Evolutionary conservation across 176 grass and related monocot genomes (phyloP).

Genomic region (Aechmea fasciata): DNA sequence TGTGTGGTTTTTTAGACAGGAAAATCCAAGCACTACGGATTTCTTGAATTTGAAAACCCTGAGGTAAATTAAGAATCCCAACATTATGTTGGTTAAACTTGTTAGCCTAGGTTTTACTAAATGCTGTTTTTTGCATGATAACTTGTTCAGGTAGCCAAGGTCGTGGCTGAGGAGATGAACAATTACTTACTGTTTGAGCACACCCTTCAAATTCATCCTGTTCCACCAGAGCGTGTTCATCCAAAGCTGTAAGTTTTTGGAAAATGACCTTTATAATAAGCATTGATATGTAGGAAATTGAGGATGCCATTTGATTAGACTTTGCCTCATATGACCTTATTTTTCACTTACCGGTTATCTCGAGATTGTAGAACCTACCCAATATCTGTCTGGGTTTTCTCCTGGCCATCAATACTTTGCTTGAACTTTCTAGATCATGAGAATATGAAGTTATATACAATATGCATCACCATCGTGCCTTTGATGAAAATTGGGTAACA

Average conservation of each 20-base stretch:
- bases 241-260: constrained; percentile 52
- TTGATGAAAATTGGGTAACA: background rate
- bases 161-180: constrained; percentile 85
- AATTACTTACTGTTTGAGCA: constrained; percentile 91
- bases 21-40: constrained; percentile 95
- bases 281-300: no score
- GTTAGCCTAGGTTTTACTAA: constrained; percentile 1
- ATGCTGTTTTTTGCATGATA: constrained; percentile 2
- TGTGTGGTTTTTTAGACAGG: constrained; percentile 49
- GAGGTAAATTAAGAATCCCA: constrained; percentile 23
- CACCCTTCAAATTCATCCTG: constrained; percentile 51
- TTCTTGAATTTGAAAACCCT: constrained; percentile 84
- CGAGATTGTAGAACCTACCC: no score
- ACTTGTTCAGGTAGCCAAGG: constrained; percentile 58
- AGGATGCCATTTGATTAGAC: no score
- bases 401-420: no score
- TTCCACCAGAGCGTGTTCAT: constrained; percentile 63
- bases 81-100: background rate
- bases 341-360: no score
- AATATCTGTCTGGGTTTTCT: no score
- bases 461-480: background rate
- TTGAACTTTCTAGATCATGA: background rate
- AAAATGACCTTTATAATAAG: background rate
- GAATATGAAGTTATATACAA: background rate
- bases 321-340: no score